Evolutionary conservation across 106 monocot genomes (phyloP).

Genomic region (Dendrobium chrysotoxum): DNA sequence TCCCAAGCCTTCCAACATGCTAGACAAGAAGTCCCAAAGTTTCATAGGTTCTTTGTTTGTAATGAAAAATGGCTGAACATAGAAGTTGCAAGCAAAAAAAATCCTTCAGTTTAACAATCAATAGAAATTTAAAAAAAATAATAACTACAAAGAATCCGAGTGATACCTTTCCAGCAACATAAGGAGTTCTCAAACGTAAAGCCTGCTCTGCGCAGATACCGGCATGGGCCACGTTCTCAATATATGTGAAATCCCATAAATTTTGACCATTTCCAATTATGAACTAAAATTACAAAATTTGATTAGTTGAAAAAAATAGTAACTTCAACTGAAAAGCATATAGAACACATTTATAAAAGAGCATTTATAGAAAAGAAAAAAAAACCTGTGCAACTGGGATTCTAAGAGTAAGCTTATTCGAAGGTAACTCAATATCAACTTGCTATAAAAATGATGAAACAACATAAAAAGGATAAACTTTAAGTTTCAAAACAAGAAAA

Average conservation of each 20-base stretch:
- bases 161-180: constrained; percentile 76
- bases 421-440: neutral
- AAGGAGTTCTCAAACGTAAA: constrained; percentile 32
- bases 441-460: neutral
- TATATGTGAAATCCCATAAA: constrained; percentile 75
- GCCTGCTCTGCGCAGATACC: constrained; percentile 65
- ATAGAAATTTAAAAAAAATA: neutral
- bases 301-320: neutral
- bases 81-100: constrained; percentile 1
- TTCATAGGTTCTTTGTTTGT: constrained; percentile 64
- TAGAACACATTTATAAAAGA: neutral
- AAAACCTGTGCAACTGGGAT: neutral
- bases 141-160: neutral
- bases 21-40: constrained; percentile 62
- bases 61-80: constrained; percentile 78
- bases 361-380: neutral
- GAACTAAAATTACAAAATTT: constrained; percentile 44
- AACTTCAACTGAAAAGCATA: neutral
- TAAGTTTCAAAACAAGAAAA: neutral
- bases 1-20: constrained; percentile 72
- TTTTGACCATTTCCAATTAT: constrained; percentile 64
- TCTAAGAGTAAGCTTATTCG: neutral
- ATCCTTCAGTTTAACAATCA: neutral
- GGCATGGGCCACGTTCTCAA: constrained; percentile 89
- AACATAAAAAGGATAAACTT: neutral